phyloP scores from a whole-genome alignment of 2,329 filamentous ascomycete genomes.

The Fusarium nisikadoi region DNA sequence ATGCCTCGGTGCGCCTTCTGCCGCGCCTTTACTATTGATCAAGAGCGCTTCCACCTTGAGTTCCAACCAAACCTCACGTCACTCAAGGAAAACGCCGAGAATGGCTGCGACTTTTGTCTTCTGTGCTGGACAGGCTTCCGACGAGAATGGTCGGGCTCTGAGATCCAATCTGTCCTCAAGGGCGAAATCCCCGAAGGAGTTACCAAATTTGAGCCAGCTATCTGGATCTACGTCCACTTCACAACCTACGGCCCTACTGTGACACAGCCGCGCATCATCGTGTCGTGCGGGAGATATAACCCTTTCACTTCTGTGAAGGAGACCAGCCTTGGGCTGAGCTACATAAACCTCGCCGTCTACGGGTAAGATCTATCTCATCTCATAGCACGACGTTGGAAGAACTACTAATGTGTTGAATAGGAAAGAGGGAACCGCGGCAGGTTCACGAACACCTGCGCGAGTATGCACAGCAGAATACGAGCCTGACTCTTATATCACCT shows the following conservation, averaged over 20 bases:
- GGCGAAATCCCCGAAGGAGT: neutral
- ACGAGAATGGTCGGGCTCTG: neutral
- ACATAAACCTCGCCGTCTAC: neutral
- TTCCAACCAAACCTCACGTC: conserved; percentile 5
- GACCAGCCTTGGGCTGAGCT: neutral
- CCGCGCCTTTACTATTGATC: neutral
- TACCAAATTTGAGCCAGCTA: neutral
- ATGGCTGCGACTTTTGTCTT: conserved; percentile 12
- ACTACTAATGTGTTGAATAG: neutral
- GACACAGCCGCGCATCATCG: neutral
- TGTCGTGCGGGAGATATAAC: neutral
- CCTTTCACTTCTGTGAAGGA: neutral
- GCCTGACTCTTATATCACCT: neutral
- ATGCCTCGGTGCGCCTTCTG: conserved; percentile 1
- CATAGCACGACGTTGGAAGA: fast-evolving
- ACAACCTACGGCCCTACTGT: neutral
- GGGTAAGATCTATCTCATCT: neutral
- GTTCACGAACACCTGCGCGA: neutral
- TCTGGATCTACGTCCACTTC: conserved; percentile 18
- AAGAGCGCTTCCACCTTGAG: neutral
- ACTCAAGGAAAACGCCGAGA: neutral
- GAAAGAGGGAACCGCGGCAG: neutral
- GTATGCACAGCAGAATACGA: conserved; percentile 2
- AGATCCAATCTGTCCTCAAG: neutral
- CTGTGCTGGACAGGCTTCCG: conserved; percentile 15